Evolutionary conservation across 495 filamentous ascomycete species (phyloP), one percentile per base, ranked within the genome.

Genomic region (Penicillium mononematosum): DNA sequence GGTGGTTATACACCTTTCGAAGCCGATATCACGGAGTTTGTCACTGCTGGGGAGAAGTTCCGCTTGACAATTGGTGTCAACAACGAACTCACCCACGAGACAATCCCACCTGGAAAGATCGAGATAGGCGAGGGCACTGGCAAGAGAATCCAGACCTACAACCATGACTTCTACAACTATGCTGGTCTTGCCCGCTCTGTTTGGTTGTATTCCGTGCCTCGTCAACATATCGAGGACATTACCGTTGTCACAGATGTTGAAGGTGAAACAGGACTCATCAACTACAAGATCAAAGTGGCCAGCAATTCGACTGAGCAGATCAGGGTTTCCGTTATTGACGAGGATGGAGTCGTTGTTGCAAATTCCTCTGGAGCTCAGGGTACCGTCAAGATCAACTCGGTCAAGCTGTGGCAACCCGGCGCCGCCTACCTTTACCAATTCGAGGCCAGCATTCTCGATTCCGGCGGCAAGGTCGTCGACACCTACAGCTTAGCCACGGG

Each of bases 131-230:
- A 53, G 16, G 27, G 11, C 16, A 53, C 41, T 5, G 51, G 51
- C 17, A 45, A 32, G 41, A 45, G 41, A 25, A 24, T n/a, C 2
- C 51, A 53, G 41, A 53, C 51, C 12, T 53, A 53, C 8, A 29
- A 53, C 4, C 51, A 53, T 45, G 51, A 53, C 14, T 53, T 53
- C 16, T 53, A 53, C 29, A 53, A 53, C 19, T 53, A 53, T 45
- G 51, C 51, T 25, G 51, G 51, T 53, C 27, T 53, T 32, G 51
- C 51, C 9, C 25, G 51, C 3, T 53, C 51, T 9, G 17, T 53
- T 20, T 53, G 51, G 51, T 19, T 53, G 4, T 53, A 53, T 14
- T 53, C 51, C 8, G 39, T 53, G 2, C 51, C 51, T n/a, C 17
- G 19, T 1, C 29, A 45, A 19, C 51, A 53, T 7, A 53, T 53